These are phyloP conservation scores for Remersonia thermophila DNA, from an alignment of 2,329 filamentous ascomycete species.

Conservation along the genomic window DNA sequence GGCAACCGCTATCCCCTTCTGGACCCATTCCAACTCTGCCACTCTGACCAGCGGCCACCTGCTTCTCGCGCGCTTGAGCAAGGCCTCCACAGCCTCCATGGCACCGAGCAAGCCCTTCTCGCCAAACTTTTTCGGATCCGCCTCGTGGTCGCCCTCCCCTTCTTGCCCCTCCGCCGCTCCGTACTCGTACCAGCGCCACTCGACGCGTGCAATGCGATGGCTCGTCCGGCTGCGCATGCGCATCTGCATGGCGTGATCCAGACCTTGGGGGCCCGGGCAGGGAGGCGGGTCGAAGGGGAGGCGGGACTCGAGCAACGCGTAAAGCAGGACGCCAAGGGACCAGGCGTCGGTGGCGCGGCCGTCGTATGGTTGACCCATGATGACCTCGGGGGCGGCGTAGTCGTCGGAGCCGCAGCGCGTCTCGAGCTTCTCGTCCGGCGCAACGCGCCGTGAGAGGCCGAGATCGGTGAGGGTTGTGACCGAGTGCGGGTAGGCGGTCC, in stretches of 20 bases:
- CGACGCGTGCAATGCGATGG: conserved; percentile 87
- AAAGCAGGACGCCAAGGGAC: conserved; percentile 87
- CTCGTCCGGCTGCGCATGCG: conserved; percentile 71
- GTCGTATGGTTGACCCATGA: conserved; percentile 91
- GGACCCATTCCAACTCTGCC: conserved; percentile 62
- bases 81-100: conserved; percentile 67
- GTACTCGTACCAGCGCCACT: conserved; percentile 90
- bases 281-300: conserved; percentile 87
- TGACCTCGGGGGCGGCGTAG: conserved; percentile 91
- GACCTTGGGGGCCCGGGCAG: conserved; percentile 41
- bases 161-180: conserved; percentile 47
- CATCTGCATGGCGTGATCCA: conserved; percentile 42
- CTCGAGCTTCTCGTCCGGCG: conserved; percentile 76
- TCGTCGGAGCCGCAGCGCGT: conserved; percentile 94
- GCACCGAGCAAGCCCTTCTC: conserved; percentile 59
- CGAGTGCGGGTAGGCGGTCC: conserved; percentile 65
- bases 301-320: conserved; percentile 84
- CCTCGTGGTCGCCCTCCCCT: conserved; percentile 67
- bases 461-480: conserved; percentile 85
- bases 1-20: conserved; percentile 56
- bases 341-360: conserved; percentile 86
- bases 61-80: conserved; percentile 71
- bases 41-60: conserved; percentile 68
- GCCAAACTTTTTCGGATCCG: conserved; percentile 45
- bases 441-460: conserved; percentile 74